Base-by-base conservation (phyloP, 257 asterid genomes). In the Leonotis leonurus region DNA sequence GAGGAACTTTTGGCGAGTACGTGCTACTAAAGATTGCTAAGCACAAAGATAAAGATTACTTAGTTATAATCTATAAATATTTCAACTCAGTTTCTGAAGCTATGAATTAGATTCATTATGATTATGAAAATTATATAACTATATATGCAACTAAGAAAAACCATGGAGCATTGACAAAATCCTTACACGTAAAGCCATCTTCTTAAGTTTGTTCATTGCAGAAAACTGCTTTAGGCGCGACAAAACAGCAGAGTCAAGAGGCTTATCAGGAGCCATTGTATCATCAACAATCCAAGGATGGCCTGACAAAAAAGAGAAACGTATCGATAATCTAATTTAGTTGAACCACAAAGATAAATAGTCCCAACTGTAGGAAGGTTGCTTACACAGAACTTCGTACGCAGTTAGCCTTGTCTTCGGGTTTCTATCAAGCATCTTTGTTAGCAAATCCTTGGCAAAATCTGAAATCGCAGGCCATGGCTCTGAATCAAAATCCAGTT, bases 261-360 rank as follows among this genome's bases (percentile, higher is more conserved):
- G 97, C 76, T 83, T 90, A 78, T 90, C 96, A 29, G 97, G 96
- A 60, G 96, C 95, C 77, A 87, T 72, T 55, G 74, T 76, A 75
- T 90, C 97, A 72, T 87, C 97, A 59, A 87, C 81, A 66, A 90
- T 85, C 97, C 97, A 90, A 30, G 96, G 96, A 75, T 90, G 96
- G 66, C 96, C 97, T 90, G 78, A 57, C 55, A 71, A 32, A 52
- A 18, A 70, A 62, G 56, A 43, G 41, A 59, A 61, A 10, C 2
- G 1, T 48, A 49, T 40, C 32, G 5, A 26, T 48, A 24, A 67
- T 54, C 36, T 62, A 30, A 77, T 40, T 27, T 52, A 21, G 17
- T 48, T 16, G n/a, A 41, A 53, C 22, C 3, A 14, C 27, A 25
- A 39, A 64, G 60, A 65, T 8, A 48, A 18, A 18, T 45, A 24